phyloP scores from a whole-genome alignment of 768 basidiomycete genomes.

The Phlebiopsis gigantea region DNA sequence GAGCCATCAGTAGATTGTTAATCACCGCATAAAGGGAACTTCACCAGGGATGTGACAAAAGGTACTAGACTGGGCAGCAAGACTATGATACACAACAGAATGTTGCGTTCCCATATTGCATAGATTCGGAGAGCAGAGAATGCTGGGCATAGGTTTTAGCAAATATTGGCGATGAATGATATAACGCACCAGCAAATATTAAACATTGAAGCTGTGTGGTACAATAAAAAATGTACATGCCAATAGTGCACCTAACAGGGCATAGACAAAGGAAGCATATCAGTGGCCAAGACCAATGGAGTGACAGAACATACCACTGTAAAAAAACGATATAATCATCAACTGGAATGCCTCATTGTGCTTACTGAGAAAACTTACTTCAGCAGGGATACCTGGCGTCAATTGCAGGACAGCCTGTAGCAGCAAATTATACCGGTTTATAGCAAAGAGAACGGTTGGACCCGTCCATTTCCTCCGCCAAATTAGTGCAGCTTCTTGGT shows the following conservation, averaged over 20 bases:
- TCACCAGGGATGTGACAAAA: no score
- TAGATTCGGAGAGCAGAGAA: not conserved
- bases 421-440: slow-evolving; percentile 12
- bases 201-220: not conserved
- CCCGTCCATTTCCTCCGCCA: slow-evolving; percentile 8
- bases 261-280: not conserved
- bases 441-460: slow-evolving; percentile 10
- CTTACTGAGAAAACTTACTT: not conserved
- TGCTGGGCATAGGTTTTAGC: not conserved
- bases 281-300: not conserved
- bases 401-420: no score
- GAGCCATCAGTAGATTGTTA: no score
- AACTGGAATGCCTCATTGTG: not conserved
- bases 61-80: no score
- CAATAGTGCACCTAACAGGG: not conserved
- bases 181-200: not conserved
- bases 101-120: not conserved
- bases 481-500: slow-evolving; percentile 11
- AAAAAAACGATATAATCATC: not conserved
- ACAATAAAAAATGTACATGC: no score
- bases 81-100: not conserved
- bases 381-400: no score
- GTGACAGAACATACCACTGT: not conserved
- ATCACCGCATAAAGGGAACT: not conserved
- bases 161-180: not conserved